Evolutionary conservation across 306 rosid species (phyloP).

Genomic region (Pterocarpus santalinus): DNA sequence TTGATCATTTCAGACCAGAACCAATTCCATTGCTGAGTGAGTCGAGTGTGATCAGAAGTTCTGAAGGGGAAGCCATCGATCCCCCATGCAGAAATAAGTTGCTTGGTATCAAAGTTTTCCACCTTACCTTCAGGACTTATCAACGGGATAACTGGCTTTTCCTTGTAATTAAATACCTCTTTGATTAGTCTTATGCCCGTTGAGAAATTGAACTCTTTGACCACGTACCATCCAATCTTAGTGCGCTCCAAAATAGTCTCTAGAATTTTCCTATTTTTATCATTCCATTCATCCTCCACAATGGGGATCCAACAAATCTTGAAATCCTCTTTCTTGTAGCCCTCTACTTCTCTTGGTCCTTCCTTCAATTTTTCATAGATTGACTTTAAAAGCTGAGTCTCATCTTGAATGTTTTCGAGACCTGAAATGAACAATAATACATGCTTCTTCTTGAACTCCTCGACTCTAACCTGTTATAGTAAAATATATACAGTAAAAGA

Average conservation of each 20-base stretch:
- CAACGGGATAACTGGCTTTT: background rate
- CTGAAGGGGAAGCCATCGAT: constrained; percentile 47
- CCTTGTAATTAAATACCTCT: constrained; percentile 3
- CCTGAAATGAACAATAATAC: constrained; percentile 46
- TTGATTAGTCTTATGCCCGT: constrained; percentile 12
- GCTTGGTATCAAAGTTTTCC: constrained; percentile 33
- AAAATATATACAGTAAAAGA: background rate
- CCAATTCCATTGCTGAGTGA: constrained; percentile 47
- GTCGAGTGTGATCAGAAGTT: constrained; percentile 25
- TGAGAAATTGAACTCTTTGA: background rate
- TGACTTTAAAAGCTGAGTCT: constrained; percentile 29
- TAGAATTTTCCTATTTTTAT: background rate
- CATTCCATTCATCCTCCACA: constrained; percentile 36
- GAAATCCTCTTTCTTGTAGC: constrained; percentile 40
- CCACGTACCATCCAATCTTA: constrained; percentile 46
- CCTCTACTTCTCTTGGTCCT: constrained; percentile 36
- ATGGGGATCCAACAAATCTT: constrained; percentile 49
- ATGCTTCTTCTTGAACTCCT: constrained; percentile 40
- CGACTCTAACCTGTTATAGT: constrained; percentile 36
- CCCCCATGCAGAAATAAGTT: constrained; percentile 46
- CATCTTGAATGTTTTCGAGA: constrained; percentile 28
- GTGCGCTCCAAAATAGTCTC: background rate
- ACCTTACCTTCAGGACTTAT: constrained; percentile 47
- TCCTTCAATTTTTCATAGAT: constrained; percentile 23
- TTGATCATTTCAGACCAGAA: constrained; percentile 44